Evolutionary conservation across 345 rosid species (phyloP), one percentile per base, ranked within the genome.

Genomic region (Brassica cretica): DNA sequence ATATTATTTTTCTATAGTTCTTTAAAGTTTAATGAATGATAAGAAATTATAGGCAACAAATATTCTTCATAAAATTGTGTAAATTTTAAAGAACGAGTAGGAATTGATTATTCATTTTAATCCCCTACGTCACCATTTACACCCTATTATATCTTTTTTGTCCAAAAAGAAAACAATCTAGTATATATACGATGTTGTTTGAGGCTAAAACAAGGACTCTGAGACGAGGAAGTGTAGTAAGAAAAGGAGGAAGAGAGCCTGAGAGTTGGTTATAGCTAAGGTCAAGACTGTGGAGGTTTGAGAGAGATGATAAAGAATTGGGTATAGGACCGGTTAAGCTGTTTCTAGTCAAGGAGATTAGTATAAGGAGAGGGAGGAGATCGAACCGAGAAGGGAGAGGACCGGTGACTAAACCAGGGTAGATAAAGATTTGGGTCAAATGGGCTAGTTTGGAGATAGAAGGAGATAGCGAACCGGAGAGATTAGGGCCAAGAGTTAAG

Each of bases 241-340:
- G 82, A 44, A 71, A 75, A 0, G 84, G 79, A 2, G 90, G 98
- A 65, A 89, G 76, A 24, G 84, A 46, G n/a, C 97, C 95, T 27
- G 87, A 76, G 82, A 91, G 86, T 37, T 67, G 88, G 89, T 91
- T 93, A 84, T 75, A 79, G 69, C 93, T 90, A 74, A 93, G 88
- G 78, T 90, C 98, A 71, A 93, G 88, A 2, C 93, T 93, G 85
- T 93, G 97, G 59, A 93, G 80, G 69, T 61, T 58, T 2, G 63
- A 80, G 72, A 89, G 88, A 24, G 80, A 53, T 25, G 90, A 76
- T 37, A 93, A 60, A n/a, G 97, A 77, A 18, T 56, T 1, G 1
- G 97, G 97, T 76, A 93, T 85, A 64, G 89, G 68, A 37, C 98
- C 97, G 3, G 91, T 91, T 70, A 93, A 81, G 53, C 98, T 93